Evolutionary conservation across 305 asterid species (phyloP), one percentile per base, ranked within the genome.

Genomic region (Andrographis paniculata): DNA sequence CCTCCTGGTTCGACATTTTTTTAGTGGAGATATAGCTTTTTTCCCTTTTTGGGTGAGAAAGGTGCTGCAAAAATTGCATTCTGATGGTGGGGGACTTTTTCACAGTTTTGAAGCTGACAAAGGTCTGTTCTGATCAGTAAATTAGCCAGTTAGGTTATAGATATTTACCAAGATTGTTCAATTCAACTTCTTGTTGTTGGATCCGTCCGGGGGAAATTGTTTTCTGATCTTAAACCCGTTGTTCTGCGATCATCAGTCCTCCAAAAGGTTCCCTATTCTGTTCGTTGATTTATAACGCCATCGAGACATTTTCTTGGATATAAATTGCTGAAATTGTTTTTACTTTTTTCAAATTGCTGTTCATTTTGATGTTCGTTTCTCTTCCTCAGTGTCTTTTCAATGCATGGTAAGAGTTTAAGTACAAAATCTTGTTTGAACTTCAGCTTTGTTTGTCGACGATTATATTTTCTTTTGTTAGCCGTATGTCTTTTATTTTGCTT

Each of bases 41-140:
- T 40, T 37, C 16, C 43, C 52, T 41, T 21, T 57, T 67, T 57
- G 30, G 60, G 64, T 22, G 31, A 21, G 31, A 15, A 60, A 35
- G 45, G 14, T 38, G 27, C n/a, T 38, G 48, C 23, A 15, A 47
- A 61, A 41, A 7, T 31, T 28, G 40, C 40, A 1, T 11, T 44
- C 35, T 12, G 13, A 30, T 15, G 24, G 13, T 9, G 40, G 12
- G 24, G 43, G 36, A 49, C 37, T 11, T 56, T 48, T 22, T 17
- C 17, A 12, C 45, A 14, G 20, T 40, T 43, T 17, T 1, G 45
- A 28, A 22, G 40, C 43, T 57, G 56, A 20, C 17, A 5, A 21
- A 36, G 47, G 14, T 31, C 31, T 6, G 28, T 49, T 49, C 10
- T 49, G 23, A 14, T 14, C 14, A 28, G 31, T 47, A 9, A 30